Percentiles rank a stretch among this genome's conserved stretches.
phyloP scores from a whole-genome alignment of 305 asterid species.

The Nicotiana rustica region DNA sequence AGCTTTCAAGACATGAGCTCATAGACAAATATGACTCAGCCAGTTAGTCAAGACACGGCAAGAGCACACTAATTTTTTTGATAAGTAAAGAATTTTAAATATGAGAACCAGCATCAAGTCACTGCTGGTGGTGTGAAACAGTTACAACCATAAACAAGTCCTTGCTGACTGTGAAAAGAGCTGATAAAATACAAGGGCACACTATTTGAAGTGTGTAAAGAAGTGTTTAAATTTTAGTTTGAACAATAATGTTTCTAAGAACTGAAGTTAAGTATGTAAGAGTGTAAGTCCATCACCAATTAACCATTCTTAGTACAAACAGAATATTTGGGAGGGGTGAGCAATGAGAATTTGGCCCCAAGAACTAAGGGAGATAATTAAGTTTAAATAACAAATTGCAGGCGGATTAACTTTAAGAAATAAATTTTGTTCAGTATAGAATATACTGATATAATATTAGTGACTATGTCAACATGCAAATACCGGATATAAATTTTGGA shows the following conservation, averaged over 20 bases:
- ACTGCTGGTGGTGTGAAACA: conserved; percentile 19
- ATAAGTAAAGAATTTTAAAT: neutral
- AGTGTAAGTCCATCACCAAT: neutral
- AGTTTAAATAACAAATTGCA: neutral
- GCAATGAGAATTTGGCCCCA: neutral
- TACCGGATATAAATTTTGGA: neutral
- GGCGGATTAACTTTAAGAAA: neutral
- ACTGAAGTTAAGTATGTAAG: neutral
- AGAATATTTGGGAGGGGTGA: neutral
- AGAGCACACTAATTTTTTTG: neutral
- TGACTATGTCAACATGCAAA: too few species aligned
- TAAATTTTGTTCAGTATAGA: neutral
- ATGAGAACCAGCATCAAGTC: neutral
- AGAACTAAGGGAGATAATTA: neutral
- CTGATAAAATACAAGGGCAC: conserved; percentile 1
- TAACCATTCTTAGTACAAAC: conserved; percentile 9
- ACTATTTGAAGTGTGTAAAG: neutral
- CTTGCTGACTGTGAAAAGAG: neutral
- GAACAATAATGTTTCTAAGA: conserved; percentile 6
- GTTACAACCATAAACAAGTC: neutral
- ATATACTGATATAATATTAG: neutral
- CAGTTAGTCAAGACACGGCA: neutral
- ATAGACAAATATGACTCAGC: neutral
- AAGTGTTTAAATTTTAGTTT: neutral
- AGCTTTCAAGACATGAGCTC: neutral